phyloP scores from a whole-genome alignment of 345 rosid species.

The Salix dunnii region DNA sequence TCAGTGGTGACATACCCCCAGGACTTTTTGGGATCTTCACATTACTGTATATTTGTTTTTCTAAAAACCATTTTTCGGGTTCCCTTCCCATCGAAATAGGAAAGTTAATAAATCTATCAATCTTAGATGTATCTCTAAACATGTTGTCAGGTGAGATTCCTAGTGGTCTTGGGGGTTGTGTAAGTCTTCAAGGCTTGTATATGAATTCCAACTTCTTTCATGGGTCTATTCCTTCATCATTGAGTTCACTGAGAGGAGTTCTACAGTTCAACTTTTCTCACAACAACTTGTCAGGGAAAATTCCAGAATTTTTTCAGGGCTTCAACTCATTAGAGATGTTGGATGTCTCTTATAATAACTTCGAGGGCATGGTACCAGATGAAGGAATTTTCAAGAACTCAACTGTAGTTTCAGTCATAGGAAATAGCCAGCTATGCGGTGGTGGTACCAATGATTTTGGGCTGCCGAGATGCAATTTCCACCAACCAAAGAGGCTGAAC shows the following conservation, averaged over 20 bases:
- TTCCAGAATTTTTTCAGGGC: neutral
- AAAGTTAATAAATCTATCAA: neutral
- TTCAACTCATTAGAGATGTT: neutral
- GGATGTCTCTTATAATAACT: neutral
- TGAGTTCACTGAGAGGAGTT: neutral
- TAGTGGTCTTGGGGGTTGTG: neutral
- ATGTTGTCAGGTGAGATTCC: neutral
- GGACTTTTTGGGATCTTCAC: neutral
- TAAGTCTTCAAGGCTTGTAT: neutral
- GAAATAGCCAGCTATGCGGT: slow-evolving; percentile 8
- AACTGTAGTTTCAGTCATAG: neutral
- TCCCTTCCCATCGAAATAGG: neutral
- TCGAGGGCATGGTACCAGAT: neutral
- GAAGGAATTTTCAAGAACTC: neutral
- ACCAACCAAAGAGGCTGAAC: too few relatives aligned
- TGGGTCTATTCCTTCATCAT: neutral
- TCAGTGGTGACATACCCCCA: neutral
- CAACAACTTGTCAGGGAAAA: neutral
- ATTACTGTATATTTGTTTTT: neutral
- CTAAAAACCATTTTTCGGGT: neutral
- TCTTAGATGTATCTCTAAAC: neutral
- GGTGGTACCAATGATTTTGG: neutral
- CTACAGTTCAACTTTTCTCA: neutral
- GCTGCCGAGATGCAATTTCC: neutral
- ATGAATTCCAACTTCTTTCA: neutral